phyloP scores from a whole-genome alignment of 805 yeast genomes.

The Candida vartiovaarae region DNA sequence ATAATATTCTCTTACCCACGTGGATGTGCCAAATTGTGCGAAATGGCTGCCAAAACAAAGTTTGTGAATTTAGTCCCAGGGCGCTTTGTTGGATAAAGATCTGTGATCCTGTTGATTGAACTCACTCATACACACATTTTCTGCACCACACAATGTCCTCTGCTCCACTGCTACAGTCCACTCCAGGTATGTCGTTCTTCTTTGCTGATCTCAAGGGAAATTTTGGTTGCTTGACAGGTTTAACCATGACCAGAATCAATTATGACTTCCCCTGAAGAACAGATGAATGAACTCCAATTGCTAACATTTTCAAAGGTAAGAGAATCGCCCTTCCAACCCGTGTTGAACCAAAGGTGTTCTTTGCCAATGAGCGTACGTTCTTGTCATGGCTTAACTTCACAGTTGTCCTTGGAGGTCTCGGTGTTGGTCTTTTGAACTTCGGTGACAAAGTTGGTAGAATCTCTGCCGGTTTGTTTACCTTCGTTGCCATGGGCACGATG shows the following conservation, averaged over 20 bases:
- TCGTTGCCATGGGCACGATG: slow-evolving; percentile 98
- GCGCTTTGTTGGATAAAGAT: no score
- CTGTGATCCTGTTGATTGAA: no score
- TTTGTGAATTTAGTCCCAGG: neutral
- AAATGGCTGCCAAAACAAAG: neutral
- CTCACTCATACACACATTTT: no score
- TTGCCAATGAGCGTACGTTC: slow-evolving; percentile 98
- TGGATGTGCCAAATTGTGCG: neutral
- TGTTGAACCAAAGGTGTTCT: slow-evolving; percentile 97
- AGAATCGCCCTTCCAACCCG: slow-evolving; percentile 97
- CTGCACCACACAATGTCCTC: slow-evolving; percentile 43
- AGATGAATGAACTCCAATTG: neutral
- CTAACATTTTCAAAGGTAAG: slow-evolving; percentile 39
- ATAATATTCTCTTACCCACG: neutral
- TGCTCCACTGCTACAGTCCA: slow-evolving; percentile 64
- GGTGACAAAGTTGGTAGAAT: slow-evolving; percentile 93
- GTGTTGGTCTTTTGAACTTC: slow-evolving; percentile 91
- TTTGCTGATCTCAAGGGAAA: neutral
- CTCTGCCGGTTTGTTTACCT: slow-evolving; percentile 88
- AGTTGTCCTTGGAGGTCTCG: slow-evolving; percentile 94
- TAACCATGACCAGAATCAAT: no score
- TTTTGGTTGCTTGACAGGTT: neutral
- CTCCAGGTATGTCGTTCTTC: slow-evolving; percentile 43
- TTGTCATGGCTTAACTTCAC: slow-evolving; percentile 98
- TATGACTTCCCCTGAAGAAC: no score